Evolutionary conservation across 257 asterid genomes (phyloP).

Genomic region (Thymus mandschuricus): DNA sequence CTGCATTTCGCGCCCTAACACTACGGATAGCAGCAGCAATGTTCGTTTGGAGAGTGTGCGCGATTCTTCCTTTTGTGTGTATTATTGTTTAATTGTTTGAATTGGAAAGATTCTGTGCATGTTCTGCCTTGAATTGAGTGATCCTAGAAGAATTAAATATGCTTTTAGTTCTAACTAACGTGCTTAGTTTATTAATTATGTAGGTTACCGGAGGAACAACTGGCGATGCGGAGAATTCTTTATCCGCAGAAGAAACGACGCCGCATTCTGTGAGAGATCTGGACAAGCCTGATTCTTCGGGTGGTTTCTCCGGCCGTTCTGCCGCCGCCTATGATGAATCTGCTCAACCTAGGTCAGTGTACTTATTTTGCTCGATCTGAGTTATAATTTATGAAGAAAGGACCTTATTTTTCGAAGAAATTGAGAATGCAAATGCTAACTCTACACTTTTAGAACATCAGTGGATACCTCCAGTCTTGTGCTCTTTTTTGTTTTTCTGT

Average conservation of each 20-base stretch:
- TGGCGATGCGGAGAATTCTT: slow-evolving; percentile 57
- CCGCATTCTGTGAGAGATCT: slow-evolving; percentile 46
- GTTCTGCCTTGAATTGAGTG: slow-evolving; percentile 47
- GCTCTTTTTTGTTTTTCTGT: not conserved
- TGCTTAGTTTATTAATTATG: slow-evolving; percentile 38
- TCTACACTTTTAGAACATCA: not conserved
- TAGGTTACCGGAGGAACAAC: slow-evolving; percentile 59
- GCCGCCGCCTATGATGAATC: slow-evolving; percentile 52
- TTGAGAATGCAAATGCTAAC: not conserved
- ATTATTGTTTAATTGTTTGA: slow-evolving; percentile 6
- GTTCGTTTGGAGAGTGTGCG: slow-evolving; percentile 59
- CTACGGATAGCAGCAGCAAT: slow-evolving; percentile 30
- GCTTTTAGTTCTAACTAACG: slow-evolving; percentile 26
- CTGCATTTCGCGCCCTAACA: slow-evolving; percentile 47
- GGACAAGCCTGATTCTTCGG: slow-evolving; percentile 52
- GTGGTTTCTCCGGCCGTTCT: slow-evolving; percentile 47
- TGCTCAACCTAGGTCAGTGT: slow-evolving; percentile 62
- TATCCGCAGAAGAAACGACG: slow-evolving; percentile 52
- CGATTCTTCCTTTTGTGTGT: slow-evolving; percentile 22
- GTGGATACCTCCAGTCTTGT: slow-evolving; percentile 10
- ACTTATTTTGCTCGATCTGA: slow-evolving; percentile 12
- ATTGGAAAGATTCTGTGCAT: slow-evolving; percentile 18
- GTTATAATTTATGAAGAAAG: not conserved
- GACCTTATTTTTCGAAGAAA: not conserved
- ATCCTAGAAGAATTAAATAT: slow-evolving; percentile 27